Base-by-base conservation (phyloP, 1,284 basidiomycete genomes). In the Tylopilus sp. region DNA sequence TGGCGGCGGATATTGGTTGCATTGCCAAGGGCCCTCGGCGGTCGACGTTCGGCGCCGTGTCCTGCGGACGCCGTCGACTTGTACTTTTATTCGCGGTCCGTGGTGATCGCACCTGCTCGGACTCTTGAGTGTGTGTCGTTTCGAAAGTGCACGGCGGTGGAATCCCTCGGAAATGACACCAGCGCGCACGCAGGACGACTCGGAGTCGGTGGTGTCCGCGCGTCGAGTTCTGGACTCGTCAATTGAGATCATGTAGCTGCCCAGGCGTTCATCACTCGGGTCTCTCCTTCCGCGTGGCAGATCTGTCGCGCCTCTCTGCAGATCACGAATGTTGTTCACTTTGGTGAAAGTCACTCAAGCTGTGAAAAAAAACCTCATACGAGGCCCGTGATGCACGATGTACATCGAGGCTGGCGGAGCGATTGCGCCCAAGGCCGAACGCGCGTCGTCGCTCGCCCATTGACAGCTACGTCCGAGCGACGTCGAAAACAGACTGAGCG, bases 1-100 rank as follows among this genome's bases (percentile, higher is more conserved):
- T 34, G 25, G 34, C 58, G 58, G 29, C 56, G 59, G 56, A 57
- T 12, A 47, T 58, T 34, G 35, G 12, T 36, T 34, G 18, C 41
- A 26, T 36, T 33, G 16, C 31, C 31, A 19, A 33, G 12, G 15
- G 47, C 41, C 26, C 34, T 12, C 16, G 38, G 39, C 45, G 13
- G 33, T 45, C 35, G 34, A 29, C 18, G 28, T n/a, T 36, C 21
- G 19, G 25, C 12, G 4, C 21, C 23, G 11, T 30, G 11, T 23
- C 9, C n/a, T 12, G 26, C 52, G 55, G 34, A 43, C 46, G 37
- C 53, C 58, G 48, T 19, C 39, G 43, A 41, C 55, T 51, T 57
- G 28, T 19, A 41, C 55, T 51, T 57, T 31, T 19, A 30, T 38
- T 31, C 11, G 19, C 35, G 25, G 25, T 49, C 55, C 55, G 57